Conservation (phyloP, 257 asterid species). For the Gentiana straminea region DNA sequence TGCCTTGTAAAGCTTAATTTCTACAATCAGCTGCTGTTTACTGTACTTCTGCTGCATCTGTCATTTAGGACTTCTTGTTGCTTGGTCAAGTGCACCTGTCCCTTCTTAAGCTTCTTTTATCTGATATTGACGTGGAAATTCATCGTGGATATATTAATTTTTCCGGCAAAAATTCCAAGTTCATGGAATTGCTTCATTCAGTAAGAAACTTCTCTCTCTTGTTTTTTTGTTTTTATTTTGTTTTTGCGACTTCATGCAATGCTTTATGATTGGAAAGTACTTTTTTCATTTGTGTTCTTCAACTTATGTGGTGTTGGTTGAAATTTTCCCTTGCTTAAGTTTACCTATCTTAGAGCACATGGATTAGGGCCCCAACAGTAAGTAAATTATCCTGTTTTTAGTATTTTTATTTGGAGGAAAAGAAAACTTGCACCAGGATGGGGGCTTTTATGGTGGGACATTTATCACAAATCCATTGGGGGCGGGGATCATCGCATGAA, state of each 20-base stretch:
- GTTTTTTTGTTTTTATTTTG: no score
- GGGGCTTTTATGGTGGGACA: no score
- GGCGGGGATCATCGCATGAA: no score
- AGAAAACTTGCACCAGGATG: no score
- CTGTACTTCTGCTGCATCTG: conserved; percentile 16
- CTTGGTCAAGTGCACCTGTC: conserved; percentile 82
- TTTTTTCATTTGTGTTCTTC: neutral
- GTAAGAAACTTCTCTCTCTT: conserved; percentile 30
- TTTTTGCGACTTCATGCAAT: neutral
- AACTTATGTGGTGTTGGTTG: neutral
- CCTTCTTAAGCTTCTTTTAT: conserved; percentile 67
- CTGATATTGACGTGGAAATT: conserved; percentile 60
- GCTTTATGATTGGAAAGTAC: no score
- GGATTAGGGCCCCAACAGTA: no score
- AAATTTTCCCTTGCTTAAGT: no score
- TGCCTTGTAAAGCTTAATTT: neutral
- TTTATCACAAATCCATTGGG: no score
- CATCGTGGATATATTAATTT: conserved; percentile 34
- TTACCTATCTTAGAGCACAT: no score
- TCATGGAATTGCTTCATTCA: conserved; percentile 58
- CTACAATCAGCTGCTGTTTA: conserved; percentile 4
- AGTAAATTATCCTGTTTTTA: no score
- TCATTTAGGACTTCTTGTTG: conserved; percentile 66
- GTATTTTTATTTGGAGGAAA: no score
- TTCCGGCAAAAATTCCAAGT: conserved; percentile 78